Evolutionary conservation across 2,329 filamentous ascomycete genomes (phyloP).

Genomic region (Epicoccum sorghinum): DNA sequence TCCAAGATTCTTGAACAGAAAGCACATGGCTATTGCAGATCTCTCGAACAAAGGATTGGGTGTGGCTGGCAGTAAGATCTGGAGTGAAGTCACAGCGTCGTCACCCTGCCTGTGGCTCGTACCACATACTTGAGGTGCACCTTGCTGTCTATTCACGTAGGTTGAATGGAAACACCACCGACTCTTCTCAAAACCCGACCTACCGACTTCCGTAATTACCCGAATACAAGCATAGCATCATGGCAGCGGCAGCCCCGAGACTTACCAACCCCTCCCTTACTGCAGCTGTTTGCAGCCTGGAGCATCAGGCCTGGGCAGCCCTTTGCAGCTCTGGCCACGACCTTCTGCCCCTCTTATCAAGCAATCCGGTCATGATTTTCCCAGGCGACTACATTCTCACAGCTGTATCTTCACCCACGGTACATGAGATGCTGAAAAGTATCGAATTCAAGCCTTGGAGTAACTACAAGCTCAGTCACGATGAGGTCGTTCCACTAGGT

Average conservation of each 20-base stretch:
- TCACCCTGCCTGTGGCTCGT: constrained; percentile 17
- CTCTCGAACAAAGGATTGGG: background rate
- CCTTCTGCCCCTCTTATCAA: constrained; percentile 41
- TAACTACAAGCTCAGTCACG: constrained; percentile 36
- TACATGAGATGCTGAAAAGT: constrained; percentile 29
- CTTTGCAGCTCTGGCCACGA: constrained; percentile 41
- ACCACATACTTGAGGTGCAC: background rate
- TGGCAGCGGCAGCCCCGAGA: constrained; percentile 17
- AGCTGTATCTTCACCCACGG: constrained; percentile 37
- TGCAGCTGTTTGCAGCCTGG: constrained; percentile 34
- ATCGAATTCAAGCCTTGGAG: constrained; percentile 30
- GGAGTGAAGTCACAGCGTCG: constrained; percentile 18
- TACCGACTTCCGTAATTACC: background rate
- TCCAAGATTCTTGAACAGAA: background rate
- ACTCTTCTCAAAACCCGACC: background rate
- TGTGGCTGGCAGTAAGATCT: background rate
- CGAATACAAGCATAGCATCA: background rate
- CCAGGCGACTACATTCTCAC: constrained; percentile 46
- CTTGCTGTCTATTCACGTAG: background rate
- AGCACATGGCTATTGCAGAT: constrained; percentile 1
- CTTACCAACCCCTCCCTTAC: constrained; percentile 33
- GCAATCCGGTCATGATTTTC: constrained; percentile 50
- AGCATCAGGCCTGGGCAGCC: constrained; percentile 46
- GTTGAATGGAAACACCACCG: background rate
- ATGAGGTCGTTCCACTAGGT: constrained; percentile 34